Percentiles rank a stretch among this genome's conserved stretches.
These are phyloP conservation scores for Trichoderma polysporum DNA, from an alignment of 2,329 filamentous ascomycete genomes.

Conservation along the genomic window DNA sequence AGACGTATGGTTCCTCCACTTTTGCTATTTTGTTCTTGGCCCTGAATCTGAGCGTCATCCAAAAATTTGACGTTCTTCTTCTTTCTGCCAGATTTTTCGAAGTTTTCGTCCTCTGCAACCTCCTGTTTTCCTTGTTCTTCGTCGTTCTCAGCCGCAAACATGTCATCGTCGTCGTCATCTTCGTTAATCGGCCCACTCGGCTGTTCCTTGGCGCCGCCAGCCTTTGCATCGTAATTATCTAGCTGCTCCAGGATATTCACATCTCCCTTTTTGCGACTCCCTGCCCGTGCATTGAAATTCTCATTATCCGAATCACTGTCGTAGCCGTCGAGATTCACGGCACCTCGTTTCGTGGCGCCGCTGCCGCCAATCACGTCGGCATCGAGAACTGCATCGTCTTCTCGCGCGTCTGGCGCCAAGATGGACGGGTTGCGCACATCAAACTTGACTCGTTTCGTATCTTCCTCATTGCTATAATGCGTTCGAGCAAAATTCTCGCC, in stretches of 20 bases:
- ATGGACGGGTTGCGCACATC: slow-evolving; percentile 93
- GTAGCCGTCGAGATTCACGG: slow-evolving; percentile 95
- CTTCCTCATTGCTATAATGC: slow-evolving; percentile 59
- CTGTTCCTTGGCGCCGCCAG: slow-evolving; percentile 37
- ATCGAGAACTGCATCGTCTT: slow-evolving; percentile 72
- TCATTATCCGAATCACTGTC: slow-evolving; percentile 93
- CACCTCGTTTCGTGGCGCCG: slow-evolving; percentile 80
- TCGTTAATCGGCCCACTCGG: slow-evolving; percentile 29
- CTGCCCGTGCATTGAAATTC: slow-evolving; percentile 75
- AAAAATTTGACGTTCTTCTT: slow-evolving; percentile 63
- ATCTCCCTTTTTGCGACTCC: slow-evolving; percentile 53
- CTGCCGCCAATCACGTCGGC: slow-evolving; percentile 88
- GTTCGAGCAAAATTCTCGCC: slow-evolving; percentile 78
- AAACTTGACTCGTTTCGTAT: slow-evolving; percentile 80
- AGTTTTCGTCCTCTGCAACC: slow-evolving; percentile 27
- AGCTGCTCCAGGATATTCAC: slow-evolving; percentile 53
- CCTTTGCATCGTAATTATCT: slow-evolving; percentile 53
- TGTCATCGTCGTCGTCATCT: slow-evolving; percentile 62
- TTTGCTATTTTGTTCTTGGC: slow-evolving; percentile 72
- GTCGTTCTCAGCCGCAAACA: slow-evolving; percentile 74
- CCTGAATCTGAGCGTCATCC: slow-evolving; percentile 66
- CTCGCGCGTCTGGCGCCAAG: slow-evolving; percentile 76
- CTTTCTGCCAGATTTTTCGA: slow-evolving; percentile 52
- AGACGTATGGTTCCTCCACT: slow-evolving; percentile 70
- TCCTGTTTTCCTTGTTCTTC: slow-evolving; percentile 40